Evolutionary conservation across 2,329 filamentous ascomycete genomes (phyloP).

Genomic region (Venturia aucupariae): DNA sequence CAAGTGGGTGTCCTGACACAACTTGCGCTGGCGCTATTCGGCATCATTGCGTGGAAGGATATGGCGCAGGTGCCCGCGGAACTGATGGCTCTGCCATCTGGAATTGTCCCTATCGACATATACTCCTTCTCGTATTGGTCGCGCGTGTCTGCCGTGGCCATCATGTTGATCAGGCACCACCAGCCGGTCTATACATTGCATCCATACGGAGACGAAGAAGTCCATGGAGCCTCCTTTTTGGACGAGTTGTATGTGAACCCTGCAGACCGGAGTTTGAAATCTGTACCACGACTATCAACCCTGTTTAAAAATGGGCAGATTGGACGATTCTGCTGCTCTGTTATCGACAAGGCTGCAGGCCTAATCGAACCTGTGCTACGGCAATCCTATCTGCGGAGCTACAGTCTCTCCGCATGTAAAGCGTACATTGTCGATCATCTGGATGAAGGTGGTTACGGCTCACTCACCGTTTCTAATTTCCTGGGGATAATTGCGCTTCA

Average conservation of each 20-base stretch:
- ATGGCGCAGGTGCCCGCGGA: constrained; percentile 3
- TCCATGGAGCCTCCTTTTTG: not conserved
- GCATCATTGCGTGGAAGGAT: constrained; percentile 1
- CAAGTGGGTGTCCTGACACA: constrained; percentile 5
- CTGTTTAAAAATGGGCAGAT: not conserved
- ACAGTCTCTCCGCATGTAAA: not conserved
- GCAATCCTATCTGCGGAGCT: not conserved
- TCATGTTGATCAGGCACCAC: constrained; percentile 6
- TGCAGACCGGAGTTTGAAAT: not conserved
- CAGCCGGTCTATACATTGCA: not conserved
- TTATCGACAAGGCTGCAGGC: not conserved
- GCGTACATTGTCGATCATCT: not conserved
- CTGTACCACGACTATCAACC: not conserved
- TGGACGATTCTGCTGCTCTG: not conserved
- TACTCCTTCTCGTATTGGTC: constrained; percentile 3
- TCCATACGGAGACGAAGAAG: not conserved
- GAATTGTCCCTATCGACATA: not conserved
- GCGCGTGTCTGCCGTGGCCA: not conserved
- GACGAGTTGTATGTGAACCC: constrained; percentile 1
- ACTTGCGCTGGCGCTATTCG: constrained; percentile 1
- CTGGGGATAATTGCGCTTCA: not conserved
- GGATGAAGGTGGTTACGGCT: not conserved
- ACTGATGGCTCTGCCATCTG: not conserved
- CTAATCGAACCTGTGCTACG: not conserved
- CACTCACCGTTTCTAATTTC: not conserved